Evolutionary conservation across 257 asterid genomes (phyloP), one percentile per base, ranked within the genome.

Genomic region (Vinca minor): DNA sequence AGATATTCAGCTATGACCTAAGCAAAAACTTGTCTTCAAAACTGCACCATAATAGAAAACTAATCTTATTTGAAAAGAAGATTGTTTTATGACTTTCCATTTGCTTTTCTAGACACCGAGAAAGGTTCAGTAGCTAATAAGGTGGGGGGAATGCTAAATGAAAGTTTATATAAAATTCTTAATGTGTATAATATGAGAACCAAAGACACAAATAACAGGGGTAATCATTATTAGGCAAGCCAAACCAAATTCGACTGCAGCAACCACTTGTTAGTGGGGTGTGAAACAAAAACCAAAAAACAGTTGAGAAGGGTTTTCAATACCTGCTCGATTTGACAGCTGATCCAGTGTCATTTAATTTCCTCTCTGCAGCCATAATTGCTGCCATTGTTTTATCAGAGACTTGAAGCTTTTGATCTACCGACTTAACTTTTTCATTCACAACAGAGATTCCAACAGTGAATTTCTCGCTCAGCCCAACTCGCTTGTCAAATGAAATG

Each of bases 241-340:
- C 18, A 15, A 12, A 21, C 8, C 32, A 53, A 17, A 41, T 13
- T 46, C 32, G 26, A 41, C 39, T 28, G 39, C n/a, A 41, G 41
- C 31, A 31, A n/a, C n/a, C n/a, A n/a, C n/a, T n/a, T n/a, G n/a
- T n/a, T n/a, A n/a, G n/a, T n/a, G 2, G 34, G 14, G 21, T 42
- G 38, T 49, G 63, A 53, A 15, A 69, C 44, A 23, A 8, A 45
- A 58, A 3, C 39, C n/a, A 42, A 20, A 35, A 58, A 53, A 14
- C 50, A 61, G 48, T 3, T 31, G 42, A 17, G 42, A 59, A 55
- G n/a, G n/a, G n/a, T n/a, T n/a, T 58, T 46, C 39, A 78, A 66
- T 52, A 88, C 96, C 96, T 92, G 96, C 98, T 92, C 63, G 98
- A 83, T 78, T 89, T 92, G 79, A 92, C 96, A 69, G 96, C 98